Percentiles rank a stretch among this genome's conserved stretches.
Conservation (phyloP, 306 rosid species). For the Vigna mungo region DNA sequence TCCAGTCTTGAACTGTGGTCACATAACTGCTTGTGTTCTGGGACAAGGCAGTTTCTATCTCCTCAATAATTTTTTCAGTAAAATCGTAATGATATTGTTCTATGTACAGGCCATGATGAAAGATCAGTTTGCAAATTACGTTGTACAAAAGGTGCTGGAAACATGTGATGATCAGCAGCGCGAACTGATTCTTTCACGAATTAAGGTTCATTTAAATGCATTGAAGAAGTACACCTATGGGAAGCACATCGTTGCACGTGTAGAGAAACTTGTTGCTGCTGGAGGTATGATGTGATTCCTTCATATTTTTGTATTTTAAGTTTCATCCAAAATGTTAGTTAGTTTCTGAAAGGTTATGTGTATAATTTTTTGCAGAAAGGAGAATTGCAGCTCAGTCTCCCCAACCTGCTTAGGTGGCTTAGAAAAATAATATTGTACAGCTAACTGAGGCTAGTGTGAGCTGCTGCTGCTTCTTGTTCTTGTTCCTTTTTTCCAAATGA, state of each 20-base stretch:
- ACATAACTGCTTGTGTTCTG: no score
- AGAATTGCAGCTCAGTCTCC: slow-evolving; percentile 93
- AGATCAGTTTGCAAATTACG: slow-evolving; percentile 96
- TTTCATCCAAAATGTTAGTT: neutral
- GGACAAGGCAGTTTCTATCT: neutral
- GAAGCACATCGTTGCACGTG: slow-evolving; percentile 95
- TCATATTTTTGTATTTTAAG: neutral
- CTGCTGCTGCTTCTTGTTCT: slow-evolving; percentile 31
- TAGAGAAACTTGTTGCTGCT: slow-evolving; percentile 98
- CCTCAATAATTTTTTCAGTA: neutral
- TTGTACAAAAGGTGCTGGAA: slow-evolving; percentile 95
- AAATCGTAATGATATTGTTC: neutral
- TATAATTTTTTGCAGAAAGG: slow-evolving; percentile 74
- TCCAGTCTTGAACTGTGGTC: no score
- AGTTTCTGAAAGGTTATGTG: slow-evolving; percentile 9
- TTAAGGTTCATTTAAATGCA: slow-evolving; percentile 95
- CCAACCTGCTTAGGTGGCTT: slow-evolving; percentile 73
- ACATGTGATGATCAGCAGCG: slow-evolving; percentile 97
- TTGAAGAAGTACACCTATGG: slow-evolving; percentile 95
- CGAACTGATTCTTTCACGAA: slow-evolving; percentile 89
- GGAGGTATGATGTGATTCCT: slow-evolving; percentile 55
- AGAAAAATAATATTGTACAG: slow-evolving; percentile 81
- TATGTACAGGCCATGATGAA: slow-evolving; percentile 79
- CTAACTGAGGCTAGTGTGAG: slow-evolving; percentile 92
- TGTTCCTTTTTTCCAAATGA: slow-evolving; percentile 47